Percentiles rank a stretch among this genome's conserved stretches.
phyloP scores from a whole-genome alignment of 1,139 yeast genomes.

The Suhomyces chickasaworum region DNA sequence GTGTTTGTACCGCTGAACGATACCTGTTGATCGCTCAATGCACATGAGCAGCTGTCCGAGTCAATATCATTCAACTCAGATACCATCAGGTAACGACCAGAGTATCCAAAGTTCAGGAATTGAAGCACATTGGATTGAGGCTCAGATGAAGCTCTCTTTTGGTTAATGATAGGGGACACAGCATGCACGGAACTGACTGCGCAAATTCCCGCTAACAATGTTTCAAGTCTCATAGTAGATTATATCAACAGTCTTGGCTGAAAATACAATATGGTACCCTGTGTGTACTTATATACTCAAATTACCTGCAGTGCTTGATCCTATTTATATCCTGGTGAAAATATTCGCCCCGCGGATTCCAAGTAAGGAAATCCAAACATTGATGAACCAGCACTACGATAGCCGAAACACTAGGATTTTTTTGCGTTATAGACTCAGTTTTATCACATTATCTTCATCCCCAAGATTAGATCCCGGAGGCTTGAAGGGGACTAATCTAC shows the following conservation, averaged over 20 bases:
- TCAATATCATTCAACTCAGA: constrained; percentile 51
- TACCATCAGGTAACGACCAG: constrained; percentile 78
- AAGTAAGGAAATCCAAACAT: not conserved
- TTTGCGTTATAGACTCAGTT: too few relatives aligned
- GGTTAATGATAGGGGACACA: not conserved
- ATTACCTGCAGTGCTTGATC: constrained; percentile 3
- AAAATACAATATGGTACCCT: not conserved
- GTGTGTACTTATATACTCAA: not conserved
- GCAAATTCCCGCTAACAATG: not conserved
- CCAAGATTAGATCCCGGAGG: too few relatives aligned
- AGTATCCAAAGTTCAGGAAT: constrained; percentile 57
- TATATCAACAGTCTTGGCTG: not conserved
- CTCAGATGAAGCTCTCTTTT: constrained; percentile 3
- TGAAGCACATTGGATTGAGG: constrained; percentile 17
- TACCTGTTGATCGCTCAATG: constrained; percentile 52
- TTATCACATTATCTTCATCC: too few relatives aligned
- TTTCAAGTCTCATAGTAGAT: constrained; percentile 5
- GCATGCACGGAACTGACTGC: constrained; percentile 1
- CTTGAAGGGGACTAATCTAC: not conserved
- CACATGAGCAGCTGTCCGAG: constrained; percentile 61
- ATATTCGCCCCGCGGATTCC: not conserved
- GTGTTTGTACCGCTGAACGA: constrained; percentile 74
- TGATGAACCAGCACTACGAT: not conserved
- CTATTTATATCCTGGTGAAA: not conserved
- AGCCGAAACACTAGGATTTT: too few relatives aligned